Evolutionary conservation across 148 eudicot species (phyloP).

Genomic region (Amaranthus cruentus): DNA sequence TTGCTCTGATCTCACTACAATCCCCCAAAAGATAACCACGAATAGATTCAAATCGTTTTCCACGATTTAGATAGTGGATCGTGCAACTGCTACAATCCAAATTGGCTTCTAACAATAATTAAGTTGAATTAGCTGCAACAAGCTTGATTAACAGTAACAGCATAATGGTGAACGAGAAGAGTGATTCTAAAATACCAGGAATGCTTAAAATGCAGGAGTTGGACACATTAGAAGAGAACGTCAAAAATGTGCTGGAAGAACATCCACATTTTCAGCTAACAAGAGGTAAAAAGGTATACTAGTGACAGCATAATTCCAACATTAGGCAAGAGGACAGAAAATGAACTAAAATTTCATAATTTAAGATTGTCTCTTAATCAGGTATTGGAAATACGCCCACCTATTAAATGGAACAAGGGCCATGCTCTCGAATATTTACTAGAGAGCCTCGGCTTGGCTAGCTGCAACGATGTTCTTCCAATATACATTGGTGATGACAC

Average conservation of each 20-base stretch:
- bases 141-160: not conserved
- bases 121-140: not conserved
- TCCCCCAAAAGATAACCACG: not conserved
- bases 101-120: not conserved
- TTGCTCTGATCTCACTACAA: not conserved
- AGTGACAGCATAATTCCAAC: not conserved
- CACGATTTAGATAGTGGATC: not conserved
- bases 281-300: constrained; percentile 49
- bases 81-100: not conserved
- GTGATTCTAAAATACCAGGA: not conserved
- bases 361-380: constrained; percentile 7
- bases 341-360: not conserved
- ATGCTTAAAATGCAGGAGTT: constrained; percentile 31
- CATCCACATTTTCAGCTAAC: constrained; percentile 43
- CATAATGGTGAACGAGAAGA: not conserved
- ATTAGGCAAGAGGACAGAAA: not conserved
- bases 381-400: constrained; percentile 68
- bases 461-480: constrained; percentile 47
- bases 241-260: constrained; percentile 30
- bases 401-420: constrained; percentile 65
- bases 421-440: constrained; percentile 58
- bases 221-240: constrained; percentile 32
- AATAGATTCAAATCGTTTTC: not conserved
- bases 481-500: constrained; percentile 65
- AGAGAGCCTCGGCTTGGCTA: constrained; percentile 38